These are phyloP conservation scores for Yarrowia porcina DNA, from an alignment of 805 yeast species.

Conservation along the genomic window DNA sequence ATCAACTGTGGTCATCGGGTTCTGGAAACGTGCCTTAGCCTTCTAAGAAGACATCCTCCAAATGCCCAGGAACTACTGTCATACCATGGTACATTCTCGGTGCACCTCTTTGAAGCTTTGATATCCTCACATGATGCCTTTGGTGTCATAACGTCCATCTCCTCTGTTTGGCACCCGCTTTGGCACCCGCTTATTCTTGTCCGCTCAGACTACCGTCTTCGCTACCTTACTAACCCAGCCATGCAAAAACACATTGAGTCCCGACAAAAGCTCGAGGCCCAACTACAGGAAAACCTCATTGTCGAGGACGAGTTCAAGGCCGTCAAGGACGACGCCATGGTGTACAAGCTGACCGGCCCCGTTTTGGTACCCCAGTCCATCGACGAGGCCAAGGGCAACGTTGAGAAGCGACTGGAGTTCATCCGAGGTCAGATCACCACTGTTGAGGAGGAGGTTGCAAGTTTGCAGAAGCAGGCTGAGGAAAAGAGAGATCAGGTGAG, in stretches of 20 bases:
- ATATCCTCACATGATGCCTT: too few species aligned
- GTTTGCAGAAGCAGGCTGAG: slow-evolving; percentile 55
- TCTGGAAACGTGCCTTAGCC: too few species aligned
- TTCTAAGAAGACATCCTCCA: too few species aligned
- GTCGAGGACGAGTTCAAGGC: slow-evolving; percentile 74
- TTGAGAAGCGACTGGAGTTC: slow-evolving; percentile 84
- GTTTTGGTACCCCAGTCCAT: slow-evolving; percentile 86
- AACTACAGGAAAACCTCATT: slow-evolving; percentile 87
- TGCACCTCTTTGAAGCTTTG: too few species aligned
- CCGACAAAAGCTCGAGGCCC: slow-evolving; percentile 88
- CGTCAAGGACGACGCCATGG: slow-evolving; percentile 65
- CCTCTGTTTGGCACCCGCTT: too few species aligned
- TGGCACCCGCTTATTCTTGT: too few species aligned
- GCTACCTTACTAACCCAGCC: slow-evolving; percentile 30
- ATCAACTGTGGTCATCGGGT: too few species aligned
- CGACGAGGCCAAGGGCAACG: slow-evolving; percentile 77
- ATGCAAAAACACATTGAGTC: slow-evolving; percentile 55
- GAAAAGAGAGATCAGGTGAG: slow-evolving; percentile 50
- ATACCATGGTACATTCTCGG: too few species aligned
- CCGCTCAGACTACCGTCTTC: neutral
- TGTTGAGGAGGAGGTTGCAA: slow-evolving; percentile 67
- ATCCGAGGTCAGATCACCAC: slow-evolving; percentile 73
- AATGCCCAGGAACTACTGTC: too few species aligned
- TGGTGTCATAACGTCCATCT: too few species aligned
- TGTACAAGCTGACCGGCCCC: slow-evolving; percentile 89